A percentile compares a stretch with the other conserved stretches of the same genome.
Conservation (phyloP, 1,284 basidiomycete genomes). For the Waitea zeae region DNA sequence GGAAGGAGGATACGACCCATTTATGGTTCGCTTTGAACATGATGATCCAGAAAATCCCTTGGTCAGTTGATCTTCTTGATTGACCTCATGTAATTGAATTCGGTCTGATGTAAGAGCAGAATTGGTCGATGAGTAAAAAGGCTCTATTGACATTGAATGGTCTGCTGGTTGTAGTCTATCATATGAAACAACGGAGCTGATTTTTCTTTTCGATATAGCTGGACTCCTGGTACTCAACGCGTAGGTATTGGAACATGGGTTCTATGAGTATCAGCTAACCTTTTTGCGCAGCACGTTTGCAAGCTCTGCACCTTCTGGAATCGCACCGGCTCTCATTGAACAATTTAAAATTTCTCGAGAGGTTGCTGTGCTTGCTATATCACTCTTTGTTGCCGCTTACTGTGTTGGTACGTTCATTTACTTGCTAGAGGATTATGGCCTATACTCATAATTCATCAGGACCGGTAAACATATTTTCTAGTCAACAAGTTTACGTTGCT, state of each 20-base stretch:
- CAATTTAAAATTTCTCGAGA: conserved; percentile 38
- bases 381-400: conserved; percentile 26
- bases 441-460: no score
- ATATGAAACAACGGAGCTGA: conserved; percentile 32
- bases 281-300: conserved; percentile 33
- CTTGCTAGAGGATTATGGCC: no score
- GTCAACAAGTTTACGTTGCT: no score
- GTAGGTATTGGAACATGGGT: conserved; percentile 14
- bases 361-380: conserved; percentile 21
- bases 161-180: neutral
- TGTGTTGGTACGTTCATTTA: conserved; percentile 40
- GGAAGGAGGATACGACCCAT: conserved; percentile 15
- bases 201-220: conserved; percentile 28
- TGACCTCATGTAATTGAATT: no score
- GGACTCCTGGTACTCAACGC: conserved; percentile 56
- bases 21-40: conserved; percentile 19
- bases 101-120: no score
- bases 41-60: conserved; percentile 25
- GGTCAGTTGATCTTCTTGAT: no score
- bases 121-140: no score
- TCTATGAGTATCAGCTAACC: conserved; percentile 6
- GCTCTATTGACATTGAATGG: conserved; percentile 9
- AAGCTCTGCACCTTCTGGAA: conserved; percentile 34
- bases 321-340: conserved; percentile 24
- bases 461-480: no score